Conservation (phyloP, 2,329 filamentous ascomycete species). For the Ophiostoma himal-ulmi region DNA sequence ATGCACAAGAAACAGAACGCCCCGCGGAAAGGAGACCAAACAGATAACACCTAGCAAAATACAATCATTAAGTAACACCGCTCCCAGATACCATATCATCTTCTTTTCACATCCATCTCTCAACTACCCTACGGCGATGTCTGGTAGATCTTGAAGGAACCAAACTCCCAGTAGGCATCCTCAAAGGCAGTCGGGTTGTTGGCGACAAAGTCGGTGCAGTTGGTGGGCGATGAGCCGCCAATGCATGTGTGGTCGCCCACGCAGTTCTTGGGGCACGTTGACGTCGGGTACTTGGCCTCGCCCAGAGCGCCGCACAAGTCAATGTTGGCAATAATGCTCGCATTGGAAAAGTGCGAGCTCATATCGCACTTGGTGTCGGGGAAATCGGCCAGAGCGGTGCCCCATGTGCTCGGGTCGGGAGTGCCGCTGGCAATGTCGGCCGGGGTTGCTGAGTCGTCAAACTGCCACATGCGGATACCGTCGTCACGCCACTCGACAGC, state of each 20-base stretch:
- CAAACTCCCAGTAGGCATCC: slow-evolving; percentile 62
- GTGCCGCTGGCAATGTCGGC: slow-evolving; percentile 43
- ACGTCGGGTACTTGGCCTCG: slow-evolving; percentile 41
- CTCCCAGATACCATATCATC: neutral
- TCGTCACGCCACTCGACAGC: slow-evolving; percentile 56
- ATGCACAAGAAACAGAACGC: neutral
- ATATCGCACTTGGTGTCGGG: slow-evolving; percentile 58
- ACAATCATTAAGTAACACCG: neutral
- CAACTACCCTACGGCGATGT: slow-evolving; percentile 27
- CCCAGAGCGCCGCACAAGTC: slow-evolving; percentile 57
- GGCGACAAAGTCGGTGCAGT: slow-evolving; percentile 53
- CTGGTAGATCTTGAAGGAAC: slow-evolving; percentile 53
- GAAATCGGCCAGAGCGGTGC: slow-evolving; percentile 58
- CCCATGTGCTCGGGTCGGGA: slow-evolving; percentile 59
- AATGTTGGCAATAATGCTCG: slow-evolving; percentile 62
- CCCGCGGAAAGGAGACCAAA: neutral
- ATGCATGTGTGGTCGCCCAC: slow-evolving; percentile 26
- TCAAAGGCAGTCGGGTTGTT: slow-evolving; percentile 51
- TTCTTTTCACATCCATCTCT: neutral
- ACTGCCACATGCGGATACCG: slow-evolving; percentile 61
- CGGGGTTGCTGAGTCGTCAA: slow-evolving; percentile 44
- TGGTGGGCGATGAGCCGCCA: slow-evolving; percentile 37
- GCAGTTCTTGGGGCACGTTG: slow-evolving; percentile 36
- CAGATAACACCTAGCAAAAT: neutral
- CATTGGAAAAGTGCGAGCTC: slow-evolving; percentile 54